Conservation (phyloP, 208 protist genomes). For the Leishmania amazonensis region DNA sequence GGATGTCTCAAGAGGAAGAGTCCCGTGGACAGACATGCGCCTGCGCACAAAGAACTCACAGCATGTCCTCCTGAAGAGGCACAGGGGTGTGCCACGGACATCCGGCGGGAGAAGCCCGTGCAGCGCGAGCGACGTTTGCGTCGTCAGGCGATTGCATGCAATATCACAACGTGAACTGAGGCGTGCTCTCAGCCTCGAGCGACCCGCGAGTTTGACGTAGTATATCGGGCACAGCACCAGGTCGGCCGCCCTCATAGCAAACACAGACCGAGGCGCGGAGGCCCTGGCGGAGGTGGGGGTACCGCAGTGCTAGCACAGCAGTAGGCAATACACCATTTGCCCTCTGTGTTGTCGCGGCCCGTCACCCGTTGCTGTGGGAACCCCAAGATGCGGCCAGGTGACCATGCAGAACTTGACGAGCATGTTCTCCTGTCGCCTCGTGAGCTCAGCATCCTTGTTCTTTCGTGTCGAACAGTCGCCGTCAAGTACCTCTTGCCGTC, state of each 20-base stretch:
- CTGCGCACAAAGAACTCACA: neutral
- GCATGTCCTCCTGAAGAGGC: neutral
- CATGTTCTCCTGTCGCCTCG: neutral
- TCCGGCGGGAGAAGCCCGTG: neutral
- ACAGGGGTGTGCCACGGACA: neutral
- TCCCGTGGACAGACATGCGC: neutral
- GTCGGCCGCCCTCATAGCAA: neutral
- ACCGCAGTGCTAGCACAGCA: neutral
- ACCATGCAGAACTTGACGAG: neutral
- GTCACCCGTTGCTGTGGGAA: neutral
- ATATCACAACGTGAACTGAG: neutral
- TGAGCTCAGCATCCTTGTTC: neutral
- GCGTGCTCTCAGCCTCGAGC: neutral
- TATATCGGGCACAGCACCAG: neutral
- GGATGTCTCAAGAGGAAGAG: neutral
- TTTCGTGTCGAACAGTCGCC: neutral
- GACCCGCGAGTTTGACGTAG: no score
- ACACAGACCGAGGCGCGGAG: neutral
- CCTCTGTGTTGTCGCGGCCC: neutral
- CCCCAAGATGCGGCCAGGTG: neutral
- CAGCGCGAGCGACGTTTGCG: neutral
- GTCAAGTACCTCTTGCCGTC: neutral
- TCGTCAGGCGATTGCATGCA: neutral
- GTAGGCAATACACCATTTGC: neutral
- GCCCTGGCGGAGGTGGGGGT: neutral